Base-by-base conservation (phyloP, 257 asterid species). In the Asclepias syriaca region DNA sequence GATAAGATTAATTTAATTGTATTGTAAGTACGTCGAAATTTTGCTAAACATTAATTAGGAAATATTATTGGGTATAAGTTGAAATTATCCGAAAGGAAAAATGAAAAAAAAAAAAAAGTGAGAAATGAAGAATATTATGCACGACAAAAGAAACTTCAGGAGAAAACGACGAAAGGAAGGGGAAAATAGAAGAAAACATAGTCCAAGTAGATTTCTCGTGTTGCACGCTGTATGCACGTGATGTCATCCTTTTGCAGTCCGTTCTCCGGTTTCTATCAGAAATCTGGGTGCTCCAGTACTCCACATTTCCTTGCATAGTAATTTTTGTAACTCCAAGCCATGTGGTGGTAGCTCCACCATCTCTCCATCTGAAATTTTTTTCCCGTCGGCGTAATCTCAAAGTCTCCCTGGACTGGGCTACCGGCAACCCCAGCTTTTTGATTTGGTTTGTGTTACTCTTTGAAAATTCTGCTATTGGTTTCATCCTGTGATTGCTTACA, bases 161-260 rank as follows among this genome's bases (percentile, higher is more conserved):
- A 34, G 39, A 34, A 34, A 34, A 34, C 39, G 39, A 34, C 39
- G 39, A 34, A 34, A 34, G 39, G 5, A 34, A 34, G 0, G 5
- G 39, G 27, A 24, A 24, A 24, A 24, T 24, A 24, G 27, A 24
- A 24, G 27, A 24, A 24, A 24, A 24, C n/a, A n/a, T n/a, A n/a
- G n/a, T n/a, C 57, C 55, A 53, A 19, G 3, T 18, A 53, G 24
- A 18, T 53, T 53, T 53, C 24, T 53, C 58, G 58, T 18, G 39
- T 13, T 49, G 16, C 83, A 75, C 87, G 81, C 74, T 78, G 16
- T 24, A 9, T 48, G 71, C 79, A 80, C 84, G 86, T 86, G 88
- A 64, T 59, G 75, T 24, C 65, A 70, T 51, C 24, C 24, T 46
- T 67, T 8, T 37, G 49, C 71, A 15, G 22, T 18, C 70, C 46